Evolutionary conservation across 2,329 filamentous ascomycete species (phyloP).

Genomic region (Daldinia sp.): DNA sequence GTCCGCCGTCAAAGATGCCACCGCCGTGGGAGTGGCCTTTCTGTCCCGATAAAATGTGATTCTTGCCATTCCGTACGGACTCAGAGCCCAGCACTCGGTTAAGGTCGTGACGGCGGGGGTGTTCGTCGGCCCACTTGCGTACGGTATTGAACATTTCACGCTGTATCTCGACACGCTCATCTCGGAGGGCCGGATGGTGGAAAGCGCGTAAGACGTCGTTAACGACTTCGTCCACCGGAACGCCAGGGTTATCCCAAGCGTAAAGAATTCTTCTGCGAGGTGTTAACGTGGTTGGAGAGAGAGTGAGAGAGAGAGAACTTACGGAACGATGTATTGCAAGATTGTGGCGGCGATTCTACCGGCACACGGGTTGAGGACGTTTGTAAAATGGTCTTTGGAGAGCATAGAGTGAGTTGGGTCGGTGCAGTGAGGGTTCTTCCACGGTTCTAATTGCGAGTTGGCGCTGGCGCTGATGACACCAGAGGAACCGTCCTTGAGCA

Average conservation of each 20-base stretch:
- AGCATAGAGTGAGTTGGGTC: conserved; percentile 85
- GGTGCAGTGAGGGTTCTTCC: conserved; percentile 77
- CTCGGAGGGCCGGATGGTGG: conserved; percentile 86
- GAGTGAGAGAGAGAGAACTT: conserved; percentile 46
- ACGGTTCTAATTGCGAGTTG: conserved; percentile 79
- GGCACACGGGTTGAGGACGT: conserved; percentile 79
- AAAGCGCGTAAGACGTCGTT: conserved; percentile 84
- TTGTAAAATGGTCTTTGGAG: conserved; percentile 85
- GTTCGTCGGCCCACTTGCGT: conserved; percentile 77
- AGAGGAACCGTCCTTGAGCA: conserved; percentile 85
- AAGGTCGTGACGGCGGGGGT: conserved; percentile 71
- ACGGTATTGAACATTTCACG: conserved; percentile 89
- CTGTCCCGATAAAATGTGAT: conserved; percentile 66
- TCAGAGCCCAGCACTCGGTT: conserved; percentile 82
- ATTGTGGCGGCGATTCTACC: conserved; percentile 77
- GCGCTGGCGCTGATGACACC: conserved; percentile 73
- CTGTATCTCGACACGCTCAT: conserved; percentile 80
- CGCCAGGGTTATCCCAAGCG: conserved; percentile 88
- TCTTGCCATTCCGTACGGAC: conserved; percentile 82
- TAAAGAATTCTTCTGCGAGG: conserved; percentile 76
- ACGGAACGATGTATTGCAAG: conserved; percentile 86
- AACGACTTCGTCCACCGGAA: conserved; percentile 83
- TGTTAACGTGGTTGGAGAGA: conserved; percentile 34
- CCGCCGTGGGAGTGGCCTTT: conserved; percentile 55
- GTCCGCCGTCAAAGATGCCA: conserved; percentile 49